A percentile compares a stretch with the other conserved stretches of the same genome.
phyloP scores from a whole-genome alignment of 208 protist species.

The Porcisia deanei region DNA sequence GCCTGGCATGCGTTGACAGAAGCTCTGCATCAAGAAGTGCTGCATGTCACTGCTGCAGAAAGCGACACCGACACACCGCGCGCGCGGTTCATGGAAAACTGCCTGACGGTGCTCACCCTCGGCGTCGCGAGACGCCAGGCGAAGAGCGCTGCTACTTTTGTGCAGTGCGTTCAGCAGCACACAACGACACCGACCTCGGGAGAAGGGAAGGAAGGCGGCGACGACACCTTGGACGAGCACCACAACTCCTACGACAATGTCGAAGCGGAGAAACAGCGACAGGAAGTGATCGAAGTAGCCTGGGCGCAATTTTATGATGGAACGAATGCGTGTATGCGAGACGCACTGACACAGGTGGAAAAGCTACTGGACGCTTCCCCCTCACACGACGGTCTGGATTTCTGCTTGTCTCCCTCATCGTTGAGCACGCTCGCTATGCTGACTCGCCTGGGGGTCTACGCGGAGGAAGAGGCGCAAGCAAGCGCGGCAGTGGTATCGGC shows the following conservation, averaged over 20 bases:
- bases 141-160: conserved; percentile 13
- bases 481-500: not conserved
- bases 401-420: conserved; percentile 8
- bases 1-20: conserved; percentile 4
- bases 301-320: conserved; percentile 12
- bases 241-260: not conserved
- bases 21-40: not conserved
- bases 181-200: not conserved
- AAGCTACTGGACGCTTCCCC: not conserved
- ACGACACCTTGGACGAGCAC: not conserved
- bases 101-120: conserved; percentile 14
- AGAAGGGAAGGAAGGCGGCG: not conserved
- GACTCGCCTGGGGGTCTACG: conserved; percentile 9
- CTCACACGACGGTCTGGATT: not conserved
- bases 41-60: not conserved
- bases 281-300: conserved; percentile 1
- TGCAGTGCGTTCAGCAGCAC: conserved; percentile 9
- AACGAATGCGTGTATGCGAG: not conserved
- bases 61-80: not conserved
- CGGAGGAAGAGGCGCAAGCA: conserved; percentile 2
- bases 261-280: conserved; percentile 6
- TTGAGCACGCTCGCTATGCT: conserved; percentile 15
- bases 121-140: conserved; percentile 8
- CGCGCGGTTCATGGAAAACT: conserved; percentile 8
- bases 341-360: not conserved